phyloP scores from a whole-genome alignment of 2,329 filamentous ascomycete species.

The Elsinoe arachidis region DNA sequence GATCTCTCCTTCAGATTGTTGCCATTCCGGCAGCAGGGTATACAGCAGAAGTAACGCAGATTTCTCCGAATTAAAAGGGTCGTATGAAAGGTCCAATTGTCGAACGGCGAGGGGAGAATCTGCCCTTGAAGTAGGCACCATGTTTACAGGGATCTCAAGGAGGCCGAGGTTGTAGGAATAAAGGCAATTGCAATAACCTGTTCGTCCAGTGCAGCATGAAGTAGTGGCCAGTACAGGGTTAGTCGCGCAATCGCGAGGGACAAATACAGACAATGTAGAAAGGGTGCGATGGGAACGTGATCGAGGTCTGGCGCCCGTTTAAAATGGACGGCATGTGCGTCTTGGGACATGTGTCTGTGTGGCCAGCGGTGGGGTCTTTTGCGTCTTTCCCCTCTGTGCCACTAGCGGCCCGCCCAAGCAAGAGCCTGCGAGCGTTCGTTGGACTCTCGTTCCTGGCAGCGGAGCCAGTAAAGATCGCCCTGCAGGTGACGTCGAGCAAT shows the following conservation, averaged over 20 bases:
- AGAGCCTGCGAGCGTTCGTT: neutral
- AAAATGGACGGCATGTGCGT: slow-evolving; percentile 11
- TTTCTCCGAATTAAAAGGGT: slow-evolving; percentile 63
- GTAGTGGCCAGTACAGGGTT: slow-evolving; percentile 4
- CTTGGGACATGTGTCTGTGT: neutral
- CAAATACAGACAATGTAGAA: neutral
- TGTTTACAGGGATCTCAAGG: slow-evolving; percentile 8
- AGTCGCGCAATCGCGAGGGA: slow-evolving; percentile 12
- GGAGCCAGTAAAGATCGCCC: neutral
- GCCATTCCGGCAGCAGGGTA: slow-evolving; percentile 75
- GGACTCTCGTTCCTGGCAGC: neutral
- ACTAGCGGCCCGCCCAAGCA: neutral
- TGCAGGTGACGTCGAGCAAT: neutral
- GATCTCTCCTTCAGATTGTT: slow-evolving; percentile 59
- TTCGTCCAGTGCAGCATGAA: slow-evolving; percentile 12
- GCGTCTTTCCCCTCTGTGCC: neutral
- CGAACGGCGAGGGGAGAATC: slow-evolving; percentile 28
- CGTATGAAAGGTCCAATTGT: slow-evolving; percentile 69
- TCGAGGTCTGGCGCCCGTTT: slow-evolving; percentile 4
- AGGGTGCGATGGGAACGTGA: slow-evolving; percentile 1
- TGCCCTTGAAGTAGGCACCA: slow-evolving; percentile 17
- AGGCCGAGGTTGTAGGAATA: slow-evolving; percentile 12
- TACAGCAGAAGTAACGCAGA: slow-evolving; percentile 74
- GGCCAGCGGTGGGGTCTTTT: neutral
- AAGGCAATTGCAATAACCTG: slow-evolving; percentile 3